Evolutionary conservation across 2,329 filamentous ascomycete species (phyloP).

Genomic region (Fusarium pilosicola): DNA sequence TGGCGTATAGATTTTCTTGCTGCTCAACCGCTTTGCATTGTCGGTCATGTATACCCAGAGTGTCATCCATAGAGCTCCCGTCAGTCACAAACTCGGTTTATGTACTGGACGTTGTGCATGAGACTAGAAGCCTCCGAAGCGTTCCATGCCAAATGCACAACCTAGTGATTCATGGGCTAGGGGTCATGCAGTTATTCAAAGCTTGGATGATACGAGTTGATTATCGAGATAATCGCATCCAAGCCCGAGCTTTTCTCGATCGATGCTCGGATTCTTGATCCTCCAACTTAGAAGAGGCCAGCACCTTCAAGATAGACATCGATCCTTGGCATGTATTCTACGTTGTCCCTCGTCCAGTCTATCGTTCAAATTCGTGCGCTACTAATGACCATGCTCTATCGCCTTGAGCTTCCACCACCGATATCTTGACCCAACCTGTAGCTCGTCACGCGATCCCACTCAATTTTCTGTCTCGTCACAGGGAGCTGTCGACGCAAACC

Average conservation of each 20-base stretch:
- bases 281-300: neutral
- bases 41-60: neutral
- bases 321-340: constrained; percentile 19
- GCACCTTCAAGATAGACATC: neutral
- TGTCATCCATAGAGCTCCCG: neutral
- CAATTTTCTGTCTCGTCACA: constrained; percentile 97
- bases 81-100: neutral
- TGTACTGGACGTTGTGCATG: neutral
- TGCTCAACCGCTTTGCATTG: neutral
- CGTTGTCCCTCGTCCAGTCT: constrained; percentile 12
- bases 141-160: neutral
- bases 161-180: neutral
- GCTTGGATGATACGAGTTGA: neutral
- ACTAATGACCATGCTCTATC: constrained; percentile 35
- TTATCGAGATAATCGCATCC: constrained; percentile 25
- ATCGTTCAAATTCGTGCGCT: constrained; percentile 25
- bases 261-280: neutral
- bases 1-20: neutral
- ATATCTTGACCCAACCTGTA: constrained; percentile 88
- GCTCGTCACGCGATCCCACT: constrained; percentile 98
- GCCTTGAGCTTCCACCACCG: constrained; percentile 69
- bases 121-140: neutral
- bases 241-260: neutral
- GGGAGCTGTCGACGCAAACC: constrained; percentile 89
- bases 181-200: neutral